Conservation (phyloP, 805 yeast genomes). For the Metschnikowia gelsemii region DNA sequence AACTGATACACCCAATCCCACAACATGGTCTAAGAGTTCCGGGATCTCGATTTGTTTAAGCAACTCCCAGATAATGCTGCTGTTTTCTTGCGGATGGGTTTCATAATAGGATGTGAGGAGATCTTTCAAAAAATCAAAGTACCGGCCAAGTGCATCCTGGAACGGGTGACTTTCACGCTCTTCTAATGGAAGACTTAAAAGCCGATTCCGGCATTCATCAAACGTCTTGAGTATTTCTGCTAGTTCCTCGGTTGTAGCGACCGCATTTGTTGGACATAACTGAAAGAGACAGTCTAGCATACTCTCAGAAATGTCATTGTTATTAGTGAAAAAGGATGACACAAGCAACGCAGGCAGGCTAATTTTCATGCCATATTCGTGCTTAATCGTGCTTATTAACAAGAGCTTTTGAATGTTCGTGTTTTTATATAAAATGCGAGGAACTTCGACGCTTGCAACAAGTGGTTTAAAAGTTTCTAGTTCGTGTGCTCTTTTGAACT, state of each 20-base stretch:
- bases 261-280: not conserved
- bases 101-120: slow-evolving; percentile 5
- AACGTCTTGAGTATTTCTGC: slow-evolving; percentile 11
- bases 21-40: slow-evolving; percentile 17
- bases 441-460: not conserved
- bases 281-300: not conserved
- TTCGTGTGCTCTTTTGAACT: slow-evolving; percentile 5
- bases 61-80: slow-evolving; percentile 15
- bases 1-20: slow-evolving; percentile 17
- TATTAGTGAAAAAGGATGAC: slow-evolving; percentile 4
- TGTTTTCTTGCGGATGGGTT: slow-evolving; percentile 2
- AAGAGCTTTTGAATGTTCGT: slow-evolving; percentile 1
- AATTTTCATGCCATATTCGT: slow-evolving; percentile 5
- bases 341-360: slow-evolving; percentile 8
- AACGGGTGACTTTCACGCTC: slow-evolving; percentile 9
- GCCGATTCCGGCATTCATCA: slow-evolving; percentile 7
- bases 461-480: slow-evolving; percentile 7
- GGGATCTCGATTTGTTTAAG: slow-evolving; percentile 17
- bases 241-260: slow-evolving; percentile 6
- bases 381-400: slow-evolving; percentile 5
- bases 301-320: not conserved
- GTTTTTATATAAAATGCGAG: not conserved
- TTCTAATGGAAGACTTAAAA: slow-evolving; percentile 9
- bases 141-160: slow-evolving; percentile 5
- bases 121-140: slow-evolving; percentile 5